These are phyloP conservation scores for Lycium barbarum DNA, from an alignment of 257 asterid genomes.

Conservation along the genomic window DNA sequence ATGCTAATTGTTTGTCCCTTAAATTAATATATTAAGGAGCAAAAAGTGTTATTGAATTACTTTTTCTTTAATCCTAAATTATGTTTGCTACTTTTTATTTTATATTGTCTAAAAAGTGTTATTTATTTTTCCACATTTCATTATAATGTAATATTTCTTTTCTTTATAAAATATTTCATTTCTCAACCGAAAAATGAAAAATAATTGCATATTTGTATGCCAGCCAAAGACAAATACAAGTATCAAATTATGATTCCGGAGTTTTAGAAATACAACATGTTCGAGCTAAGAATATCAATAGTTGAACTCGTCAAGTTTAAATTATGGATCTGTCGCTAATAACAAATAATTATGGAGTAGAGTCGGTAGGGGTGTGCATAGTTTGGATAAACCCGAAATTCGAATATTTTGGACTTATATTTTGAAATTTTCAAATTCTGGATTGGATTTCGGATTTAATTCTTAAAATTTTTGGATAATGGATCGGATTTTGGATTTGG, in stretches of 20 bases:
- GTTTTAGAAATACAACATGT: neutral
- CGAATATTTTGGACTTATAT: too few species aligned
- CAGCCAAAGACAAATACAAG: neutral
- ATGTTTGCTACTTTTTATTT: neutral
- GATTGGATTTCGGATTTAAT: too few species aligned
- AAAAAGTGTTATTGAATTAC: neutral
- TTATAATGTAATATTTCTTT: neutral
- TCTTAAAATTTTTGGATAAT: too few species aligned
- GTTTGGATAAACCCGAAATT: too few species aligned
- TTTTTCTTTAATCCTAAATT: neutral
- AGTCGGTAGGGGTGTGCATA: too few species aligned
- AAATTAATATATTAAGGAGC: neutral
- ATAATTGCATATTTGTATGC: too few species aligned
- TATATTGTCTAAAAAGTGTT: neutral
- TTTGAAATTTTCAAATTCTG: too few species aligned
- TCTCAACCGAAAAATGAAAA: neutral
- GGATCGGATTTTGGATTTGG: too few species aligned
- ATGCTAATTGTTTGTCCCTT: neutral
- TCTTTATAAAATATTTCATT: too few species aligned
- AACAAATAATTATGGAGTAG: too few species aligned
- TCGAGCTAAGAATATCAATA: neutral
- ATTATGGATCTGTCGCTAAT: accelerated
- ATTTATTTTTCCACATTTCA: neutral
- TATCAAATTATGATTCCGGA: neutral
- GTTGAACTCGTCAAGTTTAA: neutral